Base-by-base conservation (phyloP, 257 asterid genomes). In the Schizonepeta tenuifolia region DNA sequence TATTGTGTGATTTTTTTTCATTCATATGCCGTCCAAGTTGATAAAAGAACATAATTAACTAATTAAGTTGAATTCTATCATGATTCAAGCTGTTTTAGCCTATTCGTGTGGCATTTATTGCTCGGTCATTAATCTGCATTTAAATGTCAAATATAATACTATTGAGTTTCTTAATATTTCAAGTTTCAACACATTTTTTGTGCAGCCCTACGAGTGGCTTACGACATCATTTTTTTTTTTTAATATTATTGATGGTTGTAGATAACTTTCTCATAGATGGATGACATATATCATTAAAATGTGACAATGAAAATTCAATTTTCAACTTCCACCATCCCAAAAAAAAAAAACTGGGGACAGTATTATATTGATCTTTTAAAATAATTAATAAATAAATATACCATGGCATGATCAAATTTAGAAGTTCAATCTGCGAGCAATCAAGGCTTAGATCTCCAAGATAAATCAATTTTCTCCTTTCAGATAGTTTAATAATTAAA, bases 51-150 rank as follows among this genome's bases (percentile, higher is more conserved):
- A 61, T 36, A 72, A 50, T 72, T 36, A 21, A 49, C 47, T 36
- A 72, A 50, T 72, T 36, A 21, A 49, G 71, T 72, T 49, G 63
- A 43, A 33, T 60, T 54, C 4, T 50, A 9, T n/a, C 17, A 36
- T 53, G 78, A 73, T 28, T 53, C 35, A 22, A 40, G 50, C 67
- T 26, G 44, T 54, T 65, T 54, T 73, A 33, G 59, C 53, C 9
- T 40, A 40, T 18, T n/a, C 12, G 66, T 18, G 36, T 64, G 72
- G 40, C 62, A 12, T 14, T 15, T 41, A 6, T 22, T 63, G 71
- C 1, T 53, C n/a, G 65, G 71, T 41, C 6, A 26, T 44, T 43
- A 46, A 59, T 71, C 69, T 20, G 7, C 5, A 22, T 15, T 57
- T 28, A 59, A 13, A 59, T 43, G 24, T 21, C 36, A 5, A 40